Evolutionary conservation across 2,329 filamentous ascomycete species (phyloP), one percentile per base, ranked within the genome.

Genomic region (Orbilia brochopaga): DNA sequence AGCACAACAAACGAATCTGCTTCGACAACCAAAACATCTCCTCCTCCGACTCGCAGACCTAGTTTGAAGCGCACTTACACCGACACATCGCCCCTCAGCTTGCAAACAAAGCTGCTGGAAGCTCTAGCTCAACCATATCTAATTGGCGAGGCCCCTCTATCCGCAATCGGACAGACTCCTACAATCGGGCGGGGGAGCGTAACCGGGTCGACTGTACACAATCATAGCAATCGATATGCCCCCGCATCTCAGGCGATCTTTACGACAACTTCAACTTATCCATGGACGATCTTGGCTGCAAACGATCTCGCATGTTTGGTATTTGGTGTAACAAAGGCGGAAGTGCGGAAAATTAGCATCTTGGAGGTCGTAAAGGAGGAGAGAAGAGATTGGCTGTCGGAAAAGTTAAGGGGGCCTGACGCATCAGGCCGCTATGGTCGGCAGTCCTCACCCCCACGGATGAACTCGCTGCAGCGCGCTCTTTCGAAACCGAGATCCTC

Each of bases 311-410:
- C 94, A 17, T 99, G 94, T 80, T 83, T 99, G 48, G 89, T 97
- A n/a, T 99, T 97, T 81, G 94, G 94, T n/a, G 91, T 99, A 8
- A 96, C 92, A n/a, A 91, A 91, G 78, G 90, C 91, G 2, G 94
- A 99, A 79, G 90, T 99, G 23, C 87, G 92, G 62, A 97, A 92
- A 78, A 87, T 97, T 83, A 93, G 94, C 53, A 97, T 99, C 64
- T 81, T 99, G 67, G 92, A 97, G 78, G 91, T 99, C 30, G 92
- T 99, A 17, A 90, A 93, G 79, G 87, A 92, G 79, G 93, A 97
- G 79, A 85, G 92, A 67, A 84, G 93, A 75, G 86, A 88, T 27
- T 99, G 94, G 94, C 83, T 99, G 24, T 91, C 95, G 78, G 87
- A 88, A 73, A 97, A 92, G 79, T 83, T 99, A 48, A 83, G 86